phyloP scores from a whole-genome alignment of 805 yeast genomes.

The Brettanomyces custersianus region DNA sequence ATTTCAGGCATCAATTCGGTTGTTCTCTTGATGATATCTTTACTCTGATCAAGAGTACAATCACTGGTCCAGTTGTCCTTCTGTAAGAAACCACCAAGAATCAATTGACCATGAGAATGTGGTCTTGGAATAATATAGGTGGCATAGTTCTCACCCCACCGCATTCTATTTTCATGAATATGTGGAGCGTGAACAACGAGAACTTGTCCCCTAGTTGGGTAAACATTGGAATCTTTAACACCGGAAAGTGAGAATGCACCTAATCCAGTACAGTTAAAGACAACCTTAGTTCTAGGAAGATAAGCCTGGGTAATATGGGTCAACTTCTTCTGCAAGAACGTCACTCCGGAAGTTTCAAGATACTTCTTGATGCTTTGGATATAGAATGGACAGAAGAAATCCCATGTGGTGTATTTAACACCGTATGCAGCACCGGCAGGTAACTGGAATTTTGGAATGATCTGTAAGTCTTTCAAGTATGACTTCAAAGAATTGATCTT shows the following conservation, averaged over 20 bases:
- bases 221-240: constrained; percentile 49
- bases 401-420: constrained; percentile 49
- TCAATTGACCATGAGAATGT: constrained; percentile 50
- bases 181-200: constrained; percentile 67
- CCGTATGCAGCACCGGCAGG: constrained; percentile 52
- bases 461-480: constrained; percentile 40
- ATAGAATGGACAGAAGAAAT: constrained; percentile 64
- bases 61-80: constrained; percentile 54
- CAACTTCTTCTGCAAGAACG: constrained; percentile 36
- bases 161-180: constrained; percentile 44
- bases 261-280: constrained; percentile 73
- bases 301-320: constrained; percentile 51
- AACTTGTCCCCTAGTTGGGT: constrained; percentile 77
- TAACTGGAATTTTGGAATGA: constrained; percentile 29
- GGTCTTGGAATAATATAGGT: constrained; percentile 73
- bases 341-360: constrained; percentile 41
- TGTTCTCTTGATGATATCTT: constrained; percentile 54
- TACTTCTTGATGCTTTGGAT: constrained; percentile 37
- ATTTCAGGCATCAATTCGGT: constrained; percentile 43
- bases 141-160: constrained; percentile 54
- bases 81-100: constrained; percentile 71
- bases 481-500: constrained; percentile 39
- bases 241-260: constrained; percentile 61
- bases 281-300: constrained; percentile 29
- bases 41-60: constrained; percentile 47